Conservation (phyloP, 2,329 filamentous ascomycete species). For the Aspergillus hortae region DNA sequence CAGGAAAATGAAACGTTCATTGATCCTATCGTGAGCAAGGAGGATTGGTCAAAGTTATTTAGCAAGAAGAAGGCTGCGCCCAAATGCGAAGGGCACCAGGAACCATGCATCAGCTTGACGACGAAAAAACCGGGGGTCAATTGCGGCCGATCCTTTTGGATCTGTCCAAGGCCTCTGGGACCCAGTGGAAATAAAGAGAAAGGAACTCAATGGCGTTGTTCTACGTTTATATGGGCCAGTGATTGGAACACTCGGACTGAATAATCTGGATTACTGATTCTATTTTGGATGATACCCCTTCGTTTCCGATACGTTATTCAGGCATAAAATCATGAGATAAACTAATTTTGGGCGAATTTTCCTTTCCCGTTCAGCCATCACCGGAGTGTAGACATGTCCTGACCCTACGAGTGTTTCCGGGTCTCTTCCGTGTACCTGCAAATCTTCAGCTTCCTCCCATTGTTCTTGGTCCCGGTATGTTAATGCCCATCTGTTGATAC, state of each 20-base stretch:
- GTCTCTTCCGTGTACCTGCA: too few species aligned
- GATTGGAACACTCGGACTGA: constrained; percentile 51
- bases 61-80: constrained; percentile 70
- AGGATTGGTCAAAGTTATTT: constrained; percentile 83
- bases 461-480: too few species aligned
- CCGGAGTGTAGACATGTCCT: too few species aligned
- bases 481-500: too few species aligned
- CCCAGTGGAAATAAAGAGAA: constrained; percentile 81
- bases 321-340: not conserved
- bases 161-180: constrained; percentile 72
- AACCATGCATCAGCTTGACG: constrained; percentile 76
- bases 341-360: not conserved
- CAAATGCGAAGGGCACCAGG: constrained; percentile 75
- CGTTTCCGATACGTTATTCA: not conserved
- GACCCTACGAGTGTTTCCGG: too few species aligned
- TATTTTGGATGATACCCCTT: not conserved
- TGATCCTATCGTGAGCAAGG: constrained; percentile 69
- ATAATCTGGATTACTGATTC: not conserved
- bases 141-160: constrained; percentile 64
- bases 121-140: constrained; percentile 92
- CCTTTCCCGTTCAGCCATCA: too few species aligned
- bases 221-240: constrained; percentile 72
- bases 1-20: constrained; percentile 48
- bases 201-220: constrained; percentile 81
- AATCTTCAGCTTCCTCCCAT: too few species aligned